Conservation (phyloP, 73 alveolate genomes). For the Tetrahymena borealis region DNA sequence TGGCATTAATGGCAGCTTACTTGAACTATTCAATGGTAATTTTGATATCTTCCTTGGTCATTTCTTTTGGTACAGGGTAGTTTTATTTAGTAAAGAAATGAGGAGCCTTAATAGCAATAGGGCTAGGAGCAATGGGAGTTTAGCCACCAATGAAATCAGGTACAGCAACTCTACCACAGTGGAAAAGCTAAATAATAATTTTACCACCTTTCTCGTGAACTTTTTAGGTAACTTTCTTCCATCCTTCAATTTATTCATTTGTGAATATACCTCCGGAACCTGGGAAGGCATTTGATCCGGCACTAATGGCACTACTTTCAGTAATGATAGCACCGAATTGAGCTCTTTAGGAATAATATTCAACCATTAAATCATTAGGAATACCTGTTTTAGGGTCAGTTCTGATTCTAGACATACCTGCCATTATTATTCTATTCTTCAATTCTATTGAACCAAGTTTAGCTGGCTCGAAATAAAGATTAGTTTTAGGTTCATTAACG, state of each 20-base stretch:
- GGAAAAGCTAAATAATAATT: conserved; percentile 30
- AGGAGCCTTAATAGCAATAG: conserved; percentile 22
- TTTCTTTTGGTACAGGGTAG: conserved; percentile 9
- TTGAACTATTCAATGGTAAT: conserved; percentile 49
- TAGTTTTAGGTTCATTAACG: too few relatives aligned
- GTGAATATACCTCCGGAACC: conserved; percentile 31
- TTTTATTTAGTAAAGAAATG: background rate
- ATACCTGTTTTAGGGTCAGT: conserved; percentile 32
- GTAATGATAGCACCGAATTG: conserved; percentile 46
- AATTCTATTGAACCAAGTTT: conserved; percentile 38
- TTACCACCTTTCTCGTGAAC: conserved; percentile 42
- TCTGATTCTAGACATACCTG: conserved; percentile 47
- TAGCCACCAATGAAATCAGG: conserved; percentile 14
- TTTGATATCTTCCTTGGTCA: conserved; percentile 58
- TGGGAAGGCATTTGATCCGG: conserved; percentile 46
- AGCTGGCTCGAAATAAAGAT: conserved; percentile 12
- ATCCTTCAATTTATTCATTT: conserved; percentile 35
- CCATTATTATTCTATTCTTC: conserved; percentile 35
- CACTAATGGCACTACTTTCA: conserved; percentile 43
- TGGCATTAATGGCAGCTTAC: conserved; percentile 57
- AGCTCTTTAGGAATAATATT: conserved; percentile 52
- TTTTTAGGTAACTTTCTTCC: conserved; percentile 38
- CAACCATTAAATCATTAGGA: conserved; percentile 51
- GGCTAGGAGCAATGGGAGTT: conserved; percentile 23
- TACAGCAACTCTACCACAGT: conserved; percentile 44